These are phyloP conservation scores for Wickerhamomyces silvicola DNA, from an alignment of 805 yeast species.

Conservation along the genomic window DNA sequence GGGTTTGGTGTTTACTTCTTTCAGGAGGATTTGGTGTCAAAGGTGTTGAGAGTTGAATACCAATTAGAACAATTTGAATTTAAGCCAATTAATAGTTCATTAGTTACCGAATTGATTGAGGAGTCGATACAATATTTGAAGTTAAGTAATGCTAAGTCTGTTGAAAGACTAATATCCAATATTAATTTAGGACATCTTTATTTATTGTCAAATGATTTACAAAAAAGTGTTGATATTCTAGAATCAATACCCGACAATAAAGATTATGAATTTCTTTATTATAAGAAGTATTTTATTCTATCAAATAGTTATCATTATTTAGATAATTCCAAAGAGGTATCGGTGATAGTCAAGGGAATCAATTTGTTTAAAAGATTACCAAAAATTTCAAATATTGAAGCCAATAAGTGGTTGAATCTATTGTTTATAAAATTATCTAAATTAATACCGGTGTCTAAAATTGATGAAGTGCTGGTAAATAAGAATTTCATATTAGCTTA, in stretches of 20 bases:
- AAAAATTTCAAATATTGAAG: constrained; percentile 14
- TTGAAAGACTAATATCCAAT: background rate
- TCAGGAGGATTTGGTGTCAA: background rate
- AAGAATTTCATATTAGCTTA: constrained; percentile 14
- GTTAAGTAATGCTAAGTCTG: no score
- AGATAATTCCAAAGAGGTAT: constrained; percentile 1
- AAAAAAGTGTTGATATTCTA: background rate
- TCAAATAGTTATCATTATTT: constrained; percentile 1
- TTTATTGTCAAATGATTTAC: background rate
- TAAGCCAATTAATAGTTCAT: background rate
- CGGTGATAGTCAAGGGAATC: constrained; percentile 8
- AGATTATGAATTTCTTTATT: constrained; percentile 2
- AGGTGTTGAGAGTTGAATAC: constrained; percentile 3
- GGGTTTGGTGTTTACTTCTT: constrained; percentile 1
- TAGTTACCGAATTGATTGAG: constrained; percentile 4
- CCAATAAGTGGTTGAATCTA: constrained; percentile 13
- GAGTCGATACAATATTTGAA: background rate
- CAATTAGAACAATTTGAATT: background rate
- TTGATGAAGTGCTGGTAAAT: constrained; percentile 6
- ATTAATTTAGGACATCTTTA: constrained; percentile 1
- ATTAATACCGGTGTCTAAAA: background rate
- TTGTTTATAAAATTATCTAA: constrained; percentile 7
- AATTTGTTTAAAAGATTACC: constrained; percentile 11
- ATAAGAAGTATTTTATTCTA: background rate
- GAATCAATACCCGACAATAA: constrained; percentile 6